Conservation (phyloP, 2,329 filamentous ascomycete genomes). For the Neofusicoccum cordaticola region DNA sequence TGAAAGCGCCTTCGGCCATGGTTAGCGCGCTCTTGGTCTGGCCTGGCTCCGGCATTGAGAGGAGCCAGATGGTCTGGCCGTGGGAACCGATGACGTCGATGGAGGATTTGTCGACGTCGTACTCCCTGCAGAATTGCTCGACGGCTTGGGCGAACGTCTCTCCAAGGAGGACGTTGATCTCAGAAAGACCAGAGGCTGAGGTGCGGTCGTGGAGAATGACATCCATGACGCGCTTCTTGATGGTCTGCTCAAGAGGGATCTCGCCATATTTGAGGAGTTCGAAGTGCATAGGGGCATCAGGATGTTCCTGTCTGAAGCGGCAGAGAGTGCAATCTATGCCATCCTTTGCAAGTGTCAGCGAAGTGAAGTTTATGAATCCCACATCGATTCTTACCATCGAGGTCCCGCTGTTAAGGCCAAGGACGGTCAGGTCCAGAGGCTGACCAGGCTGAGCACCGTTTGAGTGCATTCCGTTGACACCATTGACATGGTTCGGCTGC, state of each 20-base stretch:
- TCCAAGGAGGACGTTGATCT: constrained; percentile 57
- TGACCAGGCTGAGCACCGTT: constrained; percentile 20
- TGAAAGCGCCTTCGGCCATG: constrained; percentile 57
- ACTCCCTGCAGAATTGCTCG: constrained; percentile 46
- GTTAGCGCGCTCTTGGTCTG: constrained; percentile 51
- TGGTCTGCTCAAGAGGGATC: constrained; percentile 50
- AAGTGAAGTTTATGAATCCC: too few species aligned
- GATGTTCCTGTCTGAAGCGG: constrained; percentile 53
- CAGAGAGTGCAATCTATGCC: constrained; percentile 60
- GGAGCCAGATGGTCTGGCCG: constrained; percentile 58
- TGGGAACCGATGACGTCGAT: constrained; percentile 59
- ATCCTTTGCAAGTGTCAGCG: constrained; percentile 34
- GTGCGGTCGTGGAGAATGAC: constrained; percentile 56
- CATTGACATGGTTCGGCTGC: constrained; percentile 4
- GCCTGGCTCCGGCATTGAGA: constrained; percentile 51
- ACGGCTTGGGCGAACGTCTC: constrained; percentile 56
- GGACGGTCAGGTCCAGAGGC: constrained; percentile 50
- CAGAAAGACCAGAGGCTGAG: constrained; percentile 53
- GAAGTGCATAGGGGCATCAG: constrained; percentile 54
- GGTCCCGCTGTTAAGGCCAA: constrained; percentile 55
- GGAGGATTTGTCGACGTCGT: constrained; percentile 42
- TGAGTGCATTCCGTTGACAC: constrained; percentile 16
- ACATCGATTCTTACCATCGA: constrained; percentile 35
- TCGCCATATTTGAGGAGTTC: constrained; percentile 58
- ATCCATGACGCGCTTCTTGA: constrained; percentile 57